Evolutionary conservation across 768 basidiomycete species (phyloP).

Genomic region (Mycena belliarum): DNA sequence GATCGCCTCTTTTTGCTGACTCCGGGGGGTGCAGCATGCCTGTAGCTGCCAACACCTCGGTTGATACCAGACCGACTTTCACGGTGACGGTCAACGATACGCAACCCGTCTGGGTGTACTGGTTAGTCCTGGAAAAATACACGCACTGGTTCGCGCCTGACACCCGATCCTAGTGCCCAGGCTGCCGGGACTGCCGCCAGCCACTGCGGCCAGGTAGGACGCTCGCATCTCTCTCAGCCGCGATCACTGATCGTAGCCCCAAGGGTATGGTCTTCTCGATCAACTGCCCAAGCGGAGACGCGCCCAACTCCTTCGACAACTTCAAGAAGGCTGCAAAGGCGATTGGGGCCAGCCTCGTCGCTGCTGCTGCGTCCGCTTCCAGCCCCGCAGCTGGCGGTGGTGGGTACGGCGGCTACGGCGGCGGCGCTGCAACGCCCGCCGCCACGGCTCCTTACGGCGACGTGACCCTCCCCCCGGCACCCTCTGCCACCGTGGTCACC

Average conservation of each 20-base stretch:
- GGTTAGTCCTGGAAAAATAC: conserved; percentile 1
- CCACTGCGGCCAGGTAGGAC: conserved; percentile 47
- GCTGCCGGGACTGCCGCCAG: conserved; percentile 47
- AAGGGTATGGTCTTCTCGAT: conserved; percentile 68
- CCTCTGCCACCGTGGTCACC: conserved; percentile 44
- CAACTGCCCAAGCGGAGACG: conserved; percentile 57
- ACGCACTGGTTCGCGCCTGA: too few relatives aligned
- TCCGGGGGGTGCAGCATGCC: conserved; percentile 39
- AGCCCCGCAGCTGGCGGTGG: conserved; percentile 26
- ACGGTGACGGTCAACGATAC: conserved; percentile 47
- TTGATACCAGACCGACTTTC: conserved; percentile 50
- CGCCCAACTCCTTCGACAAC: conserved; percentile 58
- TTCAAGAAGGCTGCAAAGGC: conserved; percentile 61
- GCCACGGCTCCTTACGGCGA: conserved; percentile 51
- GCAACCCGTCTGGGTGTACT: conserved; percentile 61
- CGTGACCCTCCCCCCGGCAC: conserved; percentile 52
- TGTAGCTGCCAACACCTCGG: conserved; percentile 52
- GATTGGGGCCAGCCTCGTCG: conserved; percentile 50
- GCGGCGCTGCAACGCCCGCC: conserved; percentile 12
- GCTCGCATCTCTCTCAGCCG: background rate
- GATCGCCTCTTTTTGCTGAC: conserved; percentile 1
- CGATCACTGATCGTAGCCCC: background rate
- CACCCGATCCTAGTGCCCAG: conserved; percentile 29
- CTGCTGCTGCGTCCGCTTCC: conserved; percentile 36
- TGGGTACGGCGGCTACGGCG: background rate